Percentiles rank a stretch among this genome's conserved stretches.
phyloP scores from a whole-genome alignment of 2,329 filamentous ascomycete genomes.

The Monilinia aucupariae region DNA sequence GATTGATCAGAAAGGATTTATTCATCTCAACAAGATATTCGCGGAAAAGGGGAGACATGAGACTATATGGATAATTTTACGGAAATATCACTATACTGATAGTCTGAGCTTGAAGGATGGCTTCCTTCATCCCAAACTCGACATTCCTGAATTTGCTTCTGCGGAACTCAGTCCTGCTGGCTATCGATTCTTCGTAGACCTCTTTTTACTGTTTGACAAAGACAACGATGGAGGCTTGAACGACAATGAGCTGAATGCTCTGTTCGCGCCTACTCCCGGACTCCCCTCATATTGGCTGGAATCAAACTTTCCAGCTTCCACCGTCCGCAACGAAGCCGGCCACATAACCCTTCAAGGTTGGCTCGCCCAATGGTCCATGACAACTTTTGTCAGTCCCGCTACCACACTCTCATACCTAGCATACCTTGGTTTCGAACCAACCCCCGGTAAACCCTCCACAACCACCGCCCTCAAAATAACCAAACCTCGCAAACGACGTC shows the following conservation, averaged over 20 bases:
- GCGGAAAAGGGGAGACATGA: conserved; percentile 96
- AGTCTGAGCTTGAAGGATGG: conserved; percentile 85
- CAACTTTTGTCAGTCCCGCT: conserved; percentile 91
- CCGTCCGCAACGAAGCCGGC: conserved; percentile 89
- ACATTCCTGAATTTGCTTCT: conserved; percentile 86
- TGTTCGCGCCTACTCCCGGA: conserved; percentile 91
- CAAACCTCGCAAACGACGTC: conserved; percentile 79
- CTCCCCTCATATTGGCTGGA: conserved; percentile 83
- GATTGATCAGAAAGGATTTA: conserved; percentile 76
- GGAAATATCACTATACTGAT: conserved; percentile 94
- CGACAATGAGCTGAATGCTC: conserved; percentile 71
- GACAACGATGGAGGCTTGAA: conserved; percentile 96
- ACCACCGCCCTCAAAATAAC: conserved; percentile 87
- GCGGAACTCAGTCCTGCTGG: conserved; percentile 90
- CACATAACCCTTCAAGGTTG: conserved; percentile 95
- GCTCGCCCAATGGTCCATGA: conserved; percentile 99
- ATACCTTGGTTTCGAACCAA: conserved; percentile 87
- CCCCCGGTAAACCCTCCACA: conserved; percentile 69
- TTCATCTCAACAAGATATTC: conserved; percentile 91
- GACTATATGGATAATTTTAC: conserved; percentile 94
- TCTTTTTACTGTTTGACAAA: conserved; percentile 92
- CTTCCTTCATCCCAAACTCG: conserved; percentile 89
- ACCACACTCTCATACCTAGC: conserved; percentile 94
- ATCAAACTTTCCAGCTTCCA: conserved; percentile 84
- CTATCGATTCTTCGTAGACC: conserved; percentile 95